phyloP scores from a whole-genome alignment of 139 green algal genomes.

The Monoraphidium neglectum region DNA sequence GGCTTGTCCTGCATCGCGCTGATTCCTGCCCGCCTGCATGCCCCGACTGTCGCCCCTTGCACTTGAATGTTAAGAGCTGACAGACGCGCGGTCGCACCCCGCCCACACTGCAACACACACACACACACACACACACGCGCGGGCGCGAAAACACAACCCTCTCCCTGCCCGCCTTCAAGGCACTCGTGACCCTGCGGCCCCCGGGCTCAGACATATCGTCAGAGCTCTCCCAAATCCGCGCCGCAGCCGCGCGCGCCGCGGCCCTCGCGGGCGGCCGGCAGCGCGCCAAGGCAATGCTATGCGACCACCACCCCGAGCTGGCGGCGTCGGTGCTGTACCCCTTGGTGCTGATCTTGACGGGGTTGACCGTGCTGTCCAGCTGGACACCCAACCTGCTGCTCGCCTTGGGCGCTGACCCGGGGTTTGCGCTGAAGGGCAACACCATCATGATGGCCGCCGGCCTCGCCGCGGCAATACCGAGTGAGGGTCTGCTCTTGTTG shows the following conservation, averaged over 20 bases:
- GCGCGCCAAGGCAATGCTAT: background rate
- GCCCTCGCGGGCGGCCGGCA: background rate
- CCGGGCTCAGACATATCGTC: background rate
- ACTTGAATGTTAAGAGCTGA: too few species aligned
- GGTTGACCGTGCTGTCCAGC: background rate
- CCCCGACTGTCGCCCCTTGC: too few species aligned
- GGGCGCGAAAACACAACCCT: too few species aligned
- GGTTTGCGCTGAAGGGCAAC: background rate
- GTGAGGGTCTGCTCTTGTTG: too few species aligned
- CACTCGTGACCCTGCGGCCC: background rate
- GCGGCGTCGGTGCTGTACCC: background rate
- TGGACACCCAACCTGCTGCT: conserved; percentile 7
- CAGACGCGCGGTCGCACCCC: too few species aligned
- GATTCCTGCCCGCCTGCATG: too few species aligned
- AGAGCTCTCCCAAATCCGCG: background rate
- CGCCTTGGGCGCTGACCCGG: background rate
- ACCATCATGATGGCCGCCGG: conserved; percentile 7
- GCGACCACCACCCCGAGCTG: background rate
- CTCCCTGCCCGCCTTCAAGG: background rate
- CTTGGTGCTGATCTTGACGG: conserved; percentile 5
- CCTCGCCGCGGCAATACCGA: background rate
- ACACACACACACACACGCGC: too few species aligned
- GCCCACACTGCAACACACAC: too few species aligned
- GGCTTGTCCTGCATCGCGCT: too few species aligned
- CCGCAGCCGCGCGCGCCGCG: background rate